Evolutionary conservation across 2,329 filamentous ascomycete genomes (phyloP), one percentile per base, ranked within the genome.

Genomic region (Colletotrichum graminicola): DNA sequence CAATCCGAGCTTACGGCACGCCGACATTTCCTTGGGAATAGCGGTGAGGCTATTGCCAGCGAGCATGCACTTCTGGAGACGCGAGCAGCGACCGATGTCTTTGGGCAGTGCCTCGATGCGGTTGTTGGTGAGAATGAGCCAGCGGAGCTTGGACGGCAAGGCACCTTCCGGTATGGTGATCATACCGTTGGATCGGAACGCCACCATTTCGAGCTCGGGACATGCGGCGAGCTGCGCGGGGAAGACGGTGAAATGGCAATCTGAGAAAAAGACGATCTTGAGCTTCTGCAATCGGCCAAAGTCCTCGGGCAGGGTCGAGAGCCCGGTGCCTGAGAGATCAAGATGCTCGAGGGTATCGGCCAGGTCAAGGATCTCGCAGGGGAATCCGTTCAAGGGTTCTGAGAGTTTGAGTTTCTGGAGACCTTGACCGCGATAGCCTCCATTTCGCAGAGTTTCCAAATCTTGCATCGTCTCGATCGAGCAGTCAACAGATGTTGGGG

Each of bases 61-160:
- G n/a, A 87, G 75, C 82, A 86, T 84, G 74, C 84, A 86, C 75
- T 86, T 85, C 73, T 86, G 81, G 5, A 87, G 78, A 14, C 79
- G 79, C 23, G 73, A 72, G 68, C 84, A 87, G 26, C 76, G 75
- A 12, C 84, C 83, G 59, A 86, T 83, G 75, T 79, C 83, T 23
- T 73, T 74, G 0, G 84, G 84, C 10, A 87, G 76, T 10, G 72
- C 64, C 4, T 72, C 69, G 51, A 87, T 80, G 49, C 75, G 71
- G 75, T 87, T 87, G 74, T 84, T 80, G 23, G 84, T 86, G 16
- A 87, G 76, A 62, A 86, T 85, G 49, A 87, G 76, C 82, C 83
- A 86, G n/a, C 83, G 79, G 23, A 87, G 77, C 12, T 76, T 80
- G 10, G 79, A 78, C 11, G 85, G 84, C 23, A 87, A 76, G 16